Percentiles rank a stretch among this genome's conserved stretches.
These are phyloP conservation scores for Phytophthora lateralis DNA, from an alignment of 352 stramenopile genomes.

Conservation along the genomic window DNA sequence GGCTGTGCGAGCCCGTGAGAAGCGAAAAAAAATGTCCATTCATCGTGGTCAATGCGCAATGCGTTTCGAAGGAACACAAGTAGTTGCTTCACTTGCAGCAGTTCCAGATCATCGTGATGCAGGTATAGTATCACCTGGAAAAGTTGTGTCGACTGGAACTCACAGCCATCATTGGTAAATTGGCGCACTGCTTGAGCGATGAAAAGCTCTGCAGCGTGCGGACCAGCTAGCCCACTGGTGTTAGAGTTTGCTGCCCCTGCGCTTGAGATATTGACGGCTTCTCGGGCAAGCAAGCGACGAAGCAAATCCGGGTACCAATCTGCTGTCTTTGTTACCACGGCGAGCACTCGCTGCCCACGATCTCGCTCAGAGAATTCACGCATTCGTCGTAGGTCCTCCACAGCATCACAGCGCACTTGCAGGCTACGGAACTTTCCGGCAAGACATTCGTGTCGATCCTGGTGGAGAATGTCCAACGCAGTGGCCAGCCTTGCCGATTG, in stretches of 20 bases:
- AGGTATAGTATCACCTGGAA: constrained; percentile 52
- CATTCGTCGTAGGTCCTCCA: constrained; percentile 56
- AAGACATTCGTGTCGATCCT: constrained; percentile 64
- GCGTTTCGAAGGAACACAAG: constrained; percentile 51
- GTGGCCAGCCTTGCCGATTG: constrained; percentile 46
- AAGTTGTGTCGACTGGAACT: constrained; percentile 47
- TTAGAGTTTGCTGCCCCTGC: constrained; percentile 1
- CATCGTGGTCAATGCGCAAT: constrained; percentile 34
- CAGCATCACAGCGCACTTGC: constrained; percentile 36
- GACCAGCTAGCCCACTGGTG: constrained; percentile 4
- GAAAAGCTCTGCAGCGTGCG: constrained; percentile 61
- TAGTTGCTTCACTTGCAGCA: constrained; percentile 53
- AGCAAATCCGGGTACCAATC: constrained; percentile 67
- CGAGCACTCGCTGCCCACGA: constrained; percentile 41
- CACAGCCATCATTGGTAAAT: constrained; percentile 48
- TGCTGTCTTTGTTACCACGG: constrained; percentile 33
- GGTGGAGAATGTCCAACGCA: constrained; percentile 46
- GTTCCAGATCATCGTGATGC: constrained; percentile 51
- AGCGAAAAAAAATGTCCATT: constrained; percentile 57
- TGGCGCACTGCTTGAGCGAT: constrained; percentile 55
- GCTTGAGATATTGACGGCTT: constrained; percentile 14
- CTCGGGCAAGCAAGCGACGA: constrained; percentile 45
- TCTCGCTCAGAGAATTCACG: constrained; percentile 50
- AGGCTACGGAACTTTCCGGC: constrained; percentile 57
- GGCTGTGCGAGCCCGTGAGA: constrained; percentile 40